phyloP scores from a whole-genome alignment of 2,329 filamentous ascomycete species.

The Thermothelomyces thermophilus region DNA sequence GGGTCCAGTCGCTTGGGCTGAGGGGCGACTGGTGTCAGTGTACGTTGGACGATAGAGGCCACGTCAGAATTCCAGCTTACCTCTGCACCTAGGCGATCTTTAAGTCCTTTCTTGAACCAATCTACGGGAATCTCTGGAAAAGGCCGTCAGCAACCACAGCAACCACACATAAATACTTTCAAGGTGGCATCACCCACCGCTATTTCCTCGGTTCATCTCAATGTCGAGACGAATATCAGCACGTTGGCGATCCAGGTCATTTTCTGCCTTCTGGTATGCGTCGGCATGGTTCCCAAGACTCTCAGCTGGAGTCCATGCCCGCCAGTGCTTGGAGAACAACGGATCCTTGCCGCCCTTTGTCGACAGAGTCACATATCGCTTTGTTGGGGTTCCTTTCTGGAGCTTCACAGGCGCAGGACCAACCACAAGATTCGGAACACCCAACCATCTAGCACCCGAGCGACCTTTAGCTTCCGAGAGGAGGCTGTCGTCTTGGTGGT shows the following conservation, averaged over 20 bases:
- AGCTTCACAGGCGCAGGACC: slow-evolving; percentile 19
- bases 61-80: background rate
- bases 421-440: slow-evolving; percentile 22
- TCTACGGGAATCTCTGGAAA: slow-evolving; percentile 18
- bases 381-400: slow-evolving; percentile 21
- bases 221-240: slow-evolving; percentile 22
- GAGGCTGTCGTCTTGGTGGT: slow-evolving; percentile 7
- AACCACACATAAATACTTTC: too few relatives aligned
- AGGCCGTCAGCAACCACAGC: slow-evolving; percentile 6
- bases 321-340: slow-evolving; percentile 19
- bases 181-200: background rate
- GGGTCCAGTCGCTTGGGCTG: slow-evolving; percentile 8
- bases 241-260: slow-evolving; percentile 18
- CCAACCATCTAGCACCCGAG: slow-evolving; percentile 11
- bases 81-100: slow-evolving; percentile 3
- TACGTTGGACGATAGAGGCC: background rate
- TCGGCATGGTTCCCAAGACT: slow-evolving; percentile 22
- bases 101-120: slow-evolving; percentile 20
- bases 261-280: slow-evolving; percentile 20
- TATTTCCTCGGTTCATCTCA: slow-evolving; percentile 18
- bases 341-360: slow-evolving; percentile 21
- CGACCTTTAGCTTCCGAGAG: slow-evolving; percentile 9
- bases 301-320: slow-evolving; percentile 23
- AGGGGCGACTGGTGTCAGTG: slow-evolving; percentile 1
- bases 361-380: slow-evolving; percentile 22